These are phyloP conservation scores for Boletus tylopilopsis DNA, from an alignment of 768 basidiomycete species.

Conservation along the genomic window DNA sequence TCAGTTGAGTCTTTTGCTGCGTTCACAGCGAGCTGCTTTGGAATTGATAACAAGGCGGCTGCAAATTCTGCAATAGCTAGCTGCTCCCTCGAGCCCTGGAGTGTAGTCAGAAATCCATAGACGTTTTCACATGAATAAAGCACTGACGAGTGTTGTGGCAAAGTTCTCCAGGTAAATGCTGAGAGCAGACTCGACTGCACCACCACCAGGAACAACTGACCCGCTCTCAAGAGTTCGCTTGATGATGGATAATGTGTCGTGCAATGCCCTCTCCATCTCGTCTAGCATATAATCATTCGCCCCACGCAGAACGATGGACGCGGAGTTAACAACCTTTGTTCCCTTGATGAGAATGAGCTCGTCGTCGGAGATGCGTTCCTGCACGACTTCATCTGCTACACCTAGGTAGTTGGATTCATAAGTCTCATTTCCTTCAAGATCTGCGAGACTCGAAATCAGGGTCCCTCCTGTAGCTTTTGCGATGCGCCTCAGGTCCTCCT, in stretches of 20 bases:
- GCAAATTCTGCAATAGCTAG: constrained; percentile 99
- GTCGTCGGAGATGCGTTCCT: constrained; percentile 97
- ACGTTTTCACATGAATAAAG: background rate
- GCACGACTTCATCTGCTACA: constrained; percentile 92
- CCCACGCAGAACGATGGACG: constrained; percentile 90
- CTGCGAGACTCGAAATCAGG: constrained; percentile 87
- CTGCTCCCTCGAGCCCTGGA: constrained; percentile 94
- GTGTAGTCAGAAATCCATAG: constrained; percentile 2
- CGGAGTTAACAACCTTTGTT: constrained; percentile 91
- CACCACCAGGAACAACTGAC: constrained; percentile 92
- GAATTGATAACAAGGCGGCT: constrained; percentile 85
- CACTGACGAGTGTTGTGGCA: constrained; percentile 88
- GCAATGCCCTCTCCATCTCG: constrained; percentile 97
- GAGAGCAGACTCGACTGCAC: constrained; percentile 93
- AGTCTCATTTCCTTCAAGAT: constrained; percentile 96
- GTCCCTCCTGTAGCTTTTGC: constrained; percentile 97
- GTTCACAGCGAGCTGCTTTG: constrained; percentile 95
- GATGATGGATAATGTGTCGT: constrained; percentile 92
- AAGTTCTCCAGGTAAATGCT: constrained; percentile 99
- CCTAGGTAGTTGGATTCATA: constrained; percentile 91
- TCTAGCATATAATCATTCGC: constrained; percentile 99
- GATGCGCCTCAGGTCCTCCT: constrained; percentile 95
- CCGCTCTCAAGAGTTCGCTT: constrained; percentile 98
- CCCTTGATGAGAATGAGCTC: constrained; percentile 97
- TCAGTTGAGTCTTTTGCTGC: constrained; percentile 99